Conservation (phyloP, 805 yeast genomes). For the Suhomyces kilbournensis region DNA sequence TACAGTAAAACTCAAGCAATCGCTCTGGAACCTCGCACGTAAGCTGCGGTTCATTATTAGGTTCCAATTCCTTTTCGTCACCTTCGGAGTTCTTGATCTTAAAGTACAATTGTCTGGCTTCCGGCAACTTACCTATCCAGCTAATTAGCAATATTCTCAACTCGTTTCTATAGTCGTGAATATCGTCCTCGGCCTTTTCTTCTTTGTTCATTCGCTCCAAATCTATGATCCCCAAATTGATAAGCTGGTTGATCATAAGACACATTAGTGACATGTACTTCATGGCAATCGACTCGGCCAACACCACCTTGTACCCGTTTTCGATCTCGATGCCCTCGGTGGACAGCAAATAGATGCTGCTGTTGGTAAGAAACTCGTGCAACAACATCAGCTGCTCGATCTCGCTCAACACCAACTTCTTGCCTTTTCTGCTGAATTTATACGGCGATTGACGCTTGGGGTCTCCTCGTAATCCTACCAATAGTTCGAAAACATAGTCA, state of each 20-base stretch:
- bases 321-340: slow-evolving; percentile 30
- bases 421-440: slow-evolving; percentile 57
- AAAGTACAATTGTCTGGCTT: slow-evolving; percentile 59
- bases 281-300: slow-evolving; percentile 35
- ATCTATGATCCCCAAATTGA: slow-evolving; percentile 43
- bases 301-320: slow-evolving; percentile 25
- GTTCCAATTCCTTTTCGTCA: not conserved
- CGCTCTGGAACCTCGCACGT: not conserved
- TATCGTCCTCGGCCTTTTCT: slow-evolving; percentile 18
- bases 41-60: not conserved
- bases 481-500: slow-evolving; percentile 60
- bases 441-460: slow-evolving; percentile 21
- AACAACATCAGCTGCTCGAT: slow-evolving; percentile 64
- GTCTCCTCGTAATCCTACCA: slow-evolving; percentile 56
- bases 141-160: slow-evolving; percentile 57
- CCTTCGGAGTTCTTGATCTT: slow-evolving; percentile 19
- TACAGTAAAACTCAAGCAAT: not conserved
- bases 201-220: slow-evolving; percentile 27
- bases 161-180: slow-evolving; percentile 55
- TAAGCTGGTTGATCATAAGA: slow-evolving; percentile 56
- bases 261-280: slow-evolving; percentile 54
- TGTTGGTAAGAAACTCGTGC: slow-evolving; percentile 66
- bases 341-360: slow-evolving; percentile 29
- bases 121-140: slow-evolving; percentile 63
- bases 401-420: slow-evolving; percentile 46